These are phyloP conservation scores for Metschnikowia noctiluminum DNA, from an alignment of 805 yeast genomes.

Conservation along the genomic window DNA sequence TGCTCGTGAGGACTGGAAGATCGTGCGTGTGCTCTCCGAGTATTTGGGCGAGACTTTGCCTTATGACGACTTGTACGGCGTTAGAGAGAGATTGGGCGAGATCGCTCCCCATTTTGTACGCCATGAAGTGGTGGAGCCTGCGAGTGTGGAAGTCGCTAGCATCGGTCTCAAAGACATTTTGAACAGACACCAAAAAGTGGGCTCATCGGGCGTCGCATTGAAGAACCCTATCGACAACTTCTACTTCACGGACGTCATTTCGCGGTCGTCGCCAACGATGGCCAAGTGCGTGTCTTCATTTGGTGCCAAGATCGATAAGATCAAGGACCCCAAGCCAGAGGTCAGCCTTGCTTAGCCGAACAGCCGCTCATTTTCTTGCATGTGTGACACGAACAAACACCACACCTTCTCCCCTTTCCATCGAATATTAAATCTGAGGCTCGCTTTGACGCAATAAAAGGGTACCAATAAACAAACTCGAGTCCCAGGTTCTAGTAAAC, in stretches of 20 bases:
- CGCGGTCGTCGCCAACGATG: conserved; percentile 87
- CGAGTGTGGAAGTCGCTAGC: conserved; percentile 52
- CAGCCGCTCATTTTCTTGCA: conserved; percentile 5
- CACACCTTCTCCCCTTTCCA: background rate
- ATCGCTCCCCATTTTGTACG: conserved; percentile 78
- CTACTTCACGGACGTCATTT: conserved; percentile 83
- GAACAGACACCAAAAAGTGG: conserved; percentile 36
- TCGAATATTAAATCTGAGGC: conserved; percentile 4
- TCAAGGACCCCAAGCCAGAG: conserved; percentile 45
- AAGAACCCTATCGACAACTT: conserved; percentile 76
- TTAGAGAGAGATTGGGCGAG: conserved; percentile 68
- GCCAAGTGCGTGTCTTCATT: conserved; percentile 77
- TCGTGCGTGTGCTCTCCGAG: conserved; percentile 78
- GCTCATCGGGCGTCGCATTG: conserved; percentile 42
- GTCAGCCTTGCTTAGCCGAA: conserved; percentile 23
- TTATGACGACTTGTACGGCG: conserved; percentile 66
- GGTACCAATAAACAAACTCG: no score
- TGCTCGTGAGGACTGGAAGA: conserved; percentile 91
- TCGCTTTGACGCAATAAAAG: background rate
- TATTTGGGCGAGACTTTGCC: conserved; percentile 68
- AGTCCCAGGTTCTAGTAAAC: no score
- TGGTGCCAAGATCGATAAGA: conserved; percentile 63
- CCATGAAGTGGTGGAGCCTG: conserved; percentile 72
- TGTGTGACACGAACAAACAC: conserved; percentile 9
- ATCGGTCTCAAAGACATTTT: conserved; percentile 51